phyloP scores from a whole-genome alignment of 2,329 filamentous ascomycete species.

The Trichophyton simii region DNA sequence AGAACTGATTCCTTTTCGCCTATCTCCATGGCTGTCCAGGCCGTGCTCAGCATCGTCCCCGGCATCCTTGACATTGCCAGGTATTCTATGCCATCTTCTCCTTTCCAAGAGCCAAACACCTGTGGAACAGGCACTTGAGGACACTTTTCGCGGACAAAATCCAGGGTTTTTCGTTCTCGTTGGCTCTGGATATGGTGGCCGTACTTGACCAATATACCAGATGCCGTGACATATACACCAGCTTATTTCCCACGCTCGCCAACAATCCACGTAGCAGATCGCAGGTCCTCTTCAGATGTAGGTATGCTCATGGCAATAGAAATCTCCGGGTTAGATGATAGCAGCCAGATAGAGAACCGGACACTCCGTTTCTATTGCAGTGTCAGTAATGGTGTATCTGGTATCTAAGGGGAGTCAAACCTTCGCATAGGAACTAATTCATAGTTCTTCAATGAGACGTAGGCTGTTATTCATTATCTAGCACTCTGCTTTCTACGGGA shows the following conservation, averaged over 20 bases:
- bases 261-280: constrained; percentile 12
- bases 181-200: constrained; percentile 20
- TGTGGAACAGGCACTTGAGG: constrained; percentile 18
- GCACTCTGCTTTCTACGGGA: no score
- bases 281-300: constrained; percentile 6
- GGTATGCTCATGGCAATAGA: no score
- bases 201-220: constrained; percentile 22
- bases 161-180: constrained; percentile 16
- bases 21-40: constrained; percentile 14
- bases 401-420: no score
- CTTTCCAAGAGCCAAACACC: constrained; percentile 18
- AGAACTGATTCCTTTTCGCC: constrained; percentile 15
- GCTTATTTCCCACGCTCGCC: constrained; percentile 10
- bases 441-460: no score
- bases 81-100: constrained; percentile 14
- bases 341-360: neutral
- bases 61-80: constrained; percentile 18
- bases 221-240: constrained; percentile 12
- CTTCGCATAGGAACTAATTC: no score
- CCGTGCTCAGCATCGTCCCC: constrained; percentile 13
- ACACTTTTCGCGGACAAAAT: constrained; percentile 10
- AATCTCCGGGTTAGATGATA: neutral
- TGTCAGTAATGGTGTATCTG: no score
- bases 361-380: no score
- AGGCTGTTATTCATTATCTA: no score